Base-by-base conservation (phyloP, 352 stramenopile genomes). In the Globisporangium orthogonon region DNA sequence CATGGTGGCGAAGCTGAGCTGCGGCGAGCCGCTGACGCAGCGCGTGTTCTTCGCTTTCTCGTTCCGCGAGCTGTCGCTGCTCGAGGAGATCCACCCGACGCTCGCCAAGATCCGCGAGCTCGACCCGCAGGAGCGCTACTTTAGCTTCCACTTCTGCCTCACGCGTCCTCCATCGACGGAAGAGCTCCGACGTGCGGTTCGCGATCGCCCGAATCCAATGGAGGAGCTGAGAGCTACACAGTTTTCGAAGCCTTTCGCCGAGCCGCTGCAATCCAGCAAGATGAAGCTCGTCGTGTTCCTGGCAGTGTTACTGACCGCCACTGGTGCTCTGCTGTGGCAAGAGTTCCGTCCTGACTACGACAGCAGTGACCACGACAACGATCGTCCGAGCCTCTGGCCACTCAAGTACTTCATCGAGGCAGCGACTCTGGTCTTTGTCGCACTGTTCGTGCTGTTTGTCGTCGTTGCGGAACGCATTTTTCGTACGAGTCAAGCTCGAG, bases 91-190 rank as follows among this genome's bases (percentile, higher is more conserved):
- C 52, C 52, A 53, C 10, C 60, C 59, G 17, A 10, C 67, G 43
- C 61, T 71, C 0, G 28, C 41, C 6, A 46, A 43, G 29, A 47
- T 71, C 23, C 47, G 44, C 7, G 41, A 54, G 31, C 17, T 57
- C 7, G 64, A 71, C 28, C 62, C 62, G 13, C 61, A 56, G 7
- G 45, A 56, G 6, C 29, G 56, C 0, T 46, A 58, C 40, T 73
- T 73, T 48, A 60, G 47, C 7, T 60, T 59, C 23, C 49, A 73
- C 39, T 69, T 73, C 14, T 65, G 48, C 15, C 50, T 71, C 53
- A 73, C 67, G 15, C 47, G 52, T 33, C n/a, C 14, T 23, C 59
- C 61, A 4, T 35, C 4, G 11, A 30, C 62, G 4, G 39, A 60
- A 17, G 47, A 40, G 23, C 13, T 18, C 0, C 28, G 15, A 15